Evolutionary conservation across 352 stramenopile species (phyloP).

Genomic region (Pythium biforme): DNA sequence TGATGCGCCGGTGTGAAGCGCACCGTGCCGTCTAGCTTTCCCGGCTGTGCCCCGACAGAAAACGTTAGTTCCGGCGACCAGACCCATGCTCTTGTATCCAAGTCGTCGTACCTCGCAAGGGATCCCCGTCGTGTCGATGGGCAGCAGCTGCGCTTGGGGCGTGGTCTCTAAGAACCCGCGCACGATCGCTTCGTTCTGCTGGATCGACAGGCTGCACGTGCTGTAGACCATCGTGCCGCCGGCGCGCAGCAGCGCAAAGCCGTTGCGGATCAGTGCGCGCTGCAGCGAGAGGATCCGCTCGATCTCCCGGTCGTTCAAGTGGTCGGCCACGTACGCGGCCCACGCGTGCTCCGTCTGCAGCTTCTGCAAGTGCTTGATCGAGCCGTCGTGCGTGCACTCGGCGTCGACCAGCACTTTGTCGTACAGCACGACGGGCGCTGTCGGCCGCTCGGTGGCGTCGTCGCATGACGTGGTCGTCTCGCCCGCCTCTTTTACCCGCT

Average conservation of each 20-base stretch:
- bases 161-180: conserved; percentile 63
- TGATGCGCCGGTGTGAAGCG: conserved; percentile 71
- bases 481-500: conserved; percentile 30
- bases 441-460: neutral
- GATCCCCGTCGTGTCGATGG: conserved; percentile 39
- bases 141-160: conserved; percentile 33
- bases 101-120: conserved; percentile 43
- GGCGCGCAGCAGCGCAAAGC: conserved; percentile 84
- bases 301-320: conserved; percentile 54
- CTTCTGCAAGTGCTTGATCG: conserved; percentile 85
- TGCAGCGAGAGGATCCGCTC: conserved; percentile 66
- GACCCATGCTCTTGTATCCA: neutral
- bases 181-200: conserved; percentile 95
- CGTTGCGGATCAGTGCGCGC: conserved; percentile 65
- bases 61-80: neutral
- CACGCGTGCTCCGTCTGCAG: conserved; percentile 69
- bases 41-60: conserved; percentile 17
- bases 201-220: conserved; percentile 91
- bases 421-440: conserved; percentile 45
- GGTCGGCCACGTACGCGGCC: conserved; percentile 67
- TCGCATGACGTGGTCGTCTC: too few species aligned
- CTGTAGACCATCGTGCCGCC: conserved; percentile 94
- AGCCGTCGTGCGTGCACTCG: conserved; percentile 95
- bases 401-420: conserved; percentile 95
- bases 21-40: conserved; percentile 46